These are phyloP conservation scores for Dryas octopetala DNA, from an alignment of 306 rosid species.

Conservation along the genomic window DNA sequence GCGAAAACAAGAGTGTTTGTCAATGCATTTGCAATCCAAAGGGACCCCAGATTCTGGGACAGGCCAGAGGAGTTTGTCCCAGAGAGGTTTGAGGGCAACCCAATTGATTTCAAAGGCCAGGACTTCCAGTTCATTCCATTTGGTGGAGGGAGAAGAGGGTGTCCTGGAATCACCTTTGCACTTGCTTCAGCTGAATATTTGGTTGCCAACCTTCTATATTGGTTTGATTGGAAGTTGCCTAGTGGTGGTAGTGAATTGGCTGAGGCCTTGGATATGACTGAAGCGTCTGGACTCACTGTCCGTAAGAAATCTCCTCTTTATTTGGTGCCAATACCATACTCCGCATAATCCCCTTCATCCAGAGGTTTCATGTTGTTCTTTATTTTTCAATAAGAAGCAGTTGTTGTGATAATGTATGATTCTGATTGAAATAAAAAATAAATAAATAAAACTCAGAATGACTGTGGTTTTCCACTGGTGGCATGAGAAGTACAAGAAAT, in stretches of 20 bases:
- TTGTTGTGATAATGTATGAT: too few species aligned
- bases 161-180: constrained; percentile 30
- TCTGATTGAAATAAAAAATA: too few species aligned
- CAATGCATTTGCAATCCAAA: too few species aligned
- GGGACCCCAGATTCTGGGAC: constrained; percentile 37
- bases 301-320: constrained; percentile 34
- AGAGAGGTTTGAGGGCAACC: constrained; percentile 38
- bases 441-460: too few species aligned
- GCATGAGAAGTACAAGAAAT: too few species aligned
- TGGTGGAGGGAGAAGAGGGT: constrained; percentile 37
- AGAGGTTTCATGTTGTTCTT: neutral
- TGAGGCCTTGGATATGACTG: constrained; percentile 35
- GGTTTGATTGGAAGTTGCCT: constrained; percentile 35
- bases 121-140: constrained; percentile 28
- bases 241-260: neutral
- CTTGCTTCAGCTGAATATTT: constrained; percentile 8
- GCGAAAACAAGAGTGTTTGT: too few species aligned
- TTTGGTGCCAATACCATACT: constrained; percentile 27
- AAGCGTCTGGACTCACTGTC: constrained; percentile 19
- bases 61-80: constrained; percentile 37
- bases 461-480: too few species aligned
- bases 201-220: constrained; percentile 10
- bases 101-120: constrained; percentile 29
- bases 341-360: neutral
- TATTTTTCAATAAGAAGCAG: neutral